These are phyloP conservation scores for Oenanthe javanica DNA, from an alignment of 140 eudicot species.

Conservation along the genomic window DNA sequence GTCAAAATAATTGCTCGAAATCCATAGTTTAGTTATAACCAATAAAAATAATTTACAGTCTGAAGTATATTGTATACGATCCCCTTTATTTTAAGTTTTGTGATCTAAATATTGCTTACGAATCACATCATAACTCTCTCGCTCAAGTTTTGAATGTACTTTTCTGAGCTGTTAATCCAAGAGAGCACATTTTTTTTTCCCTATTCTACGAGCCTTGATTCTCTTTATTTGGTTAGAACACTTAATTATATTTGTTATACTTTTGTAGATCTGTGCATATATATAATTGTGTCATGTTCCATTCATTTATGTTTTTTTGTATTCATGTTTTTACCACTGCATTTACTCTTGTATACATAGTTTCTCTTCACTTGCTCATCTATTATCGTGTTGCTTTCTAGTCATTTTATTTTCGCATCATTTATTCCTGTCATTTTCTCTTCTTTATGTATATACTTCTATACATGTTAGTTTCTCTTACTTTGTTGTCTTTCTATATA, in stretches of 20 bases:
- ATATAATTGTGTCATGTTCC: neutral
- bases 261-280: neutral
- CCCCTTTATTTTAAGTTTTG: too few relatives aligned
- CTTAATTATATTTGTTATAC: neutral
- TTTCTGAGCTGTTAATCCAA: too few relatives aligned
- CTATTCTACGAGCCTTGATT: too few relatives aligned
- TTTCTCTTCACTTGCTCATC: neutral
- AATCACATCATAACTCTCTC: too few relatives aligned
- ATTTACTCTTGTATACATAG: neutral
- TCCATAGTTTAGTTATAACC: too few relatives aligned
- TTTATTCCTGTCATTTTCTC: neutral
- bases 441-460: neutral
- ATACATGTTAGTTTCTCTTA: neutral
- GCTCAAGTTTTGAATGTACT: too few relatives aligned
- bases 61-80: too few relatives aligned
- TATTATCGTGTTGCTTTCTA: neutral
- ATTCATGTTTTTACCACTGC: neutral
- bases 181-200: too few relatives aligned
- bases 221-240: neutral
- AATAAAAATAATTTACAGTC: too few relatives aligned
- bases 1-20: too few relatives aligned
- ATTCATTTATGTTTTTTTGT: neutral
- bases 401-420: neutral
- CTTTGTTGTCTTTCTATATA: neutral
- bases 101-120: too few relatives aligned